Base-by-base conservation (phyloP, 2,329 filamentous ascomycete genomes). In the Botrytis squamosa region DNA sequence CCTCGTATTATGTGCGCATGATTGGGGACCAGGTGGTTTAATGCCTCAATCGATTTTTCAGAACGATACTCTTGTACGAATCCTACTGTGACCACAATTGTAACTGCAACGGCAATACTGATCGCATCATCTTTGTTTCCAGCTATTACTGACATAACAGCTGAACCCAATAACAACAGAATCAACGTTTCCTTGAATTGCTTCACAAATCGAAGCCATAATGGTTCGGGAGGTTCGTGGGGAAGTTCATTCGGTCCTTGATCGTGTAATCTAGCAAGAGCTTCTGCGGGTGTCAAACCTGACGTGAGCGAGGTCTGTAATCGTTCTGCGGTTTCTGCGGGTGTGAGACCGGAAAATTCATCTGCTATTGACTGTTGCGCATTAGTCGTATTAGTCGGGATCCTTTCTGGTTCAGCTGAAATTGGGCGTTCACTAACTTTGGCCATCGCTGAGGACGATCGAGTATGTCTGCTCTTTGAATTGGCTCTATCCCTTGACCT, bases 61-160 rank as follows among this genome's bases (percentile, higher is more conserved):
- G 96, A 98, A 74, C 96, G 88, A 82, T 99, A 99, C 83, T 99
- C 96, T 82, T 99, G 96, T 70, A 98, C 90, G 79, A 99, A 99
- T 2, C 95, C 96, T 60, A 99, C 96, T 0, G 92, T 92, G 38
- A 99, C 95, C 9, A 99, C 96, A 78, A 99, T 99, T 40, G 95
- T 97, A 36, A 99, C 96, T 2, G 96, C 96, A 46, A 97, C 91
- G 0, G 95, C 93, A 80, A 99, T 99, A 83, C 95, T 98, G 79
- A 99, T 85, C 9, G 95, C 95, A 84, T 99, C 97, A 79, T 98
- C 95, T 81, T 91, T 90, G 81, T 99, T 99, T 70, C 95, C 94
- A 82, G 99, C 92, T 62, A 98, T 83, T 67, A 98, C 89, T 0
- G 95, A 98, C 57, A 97, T 92, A 29, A 88, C 91, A 0, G 96